Percentiles rank a stretch among this genome's conserved stretches.
These are phyloP conservation scores for Picea sitchensis DNA, from an alignment of 75 land plant genomes.

Conservation along the genomic window DNA sequence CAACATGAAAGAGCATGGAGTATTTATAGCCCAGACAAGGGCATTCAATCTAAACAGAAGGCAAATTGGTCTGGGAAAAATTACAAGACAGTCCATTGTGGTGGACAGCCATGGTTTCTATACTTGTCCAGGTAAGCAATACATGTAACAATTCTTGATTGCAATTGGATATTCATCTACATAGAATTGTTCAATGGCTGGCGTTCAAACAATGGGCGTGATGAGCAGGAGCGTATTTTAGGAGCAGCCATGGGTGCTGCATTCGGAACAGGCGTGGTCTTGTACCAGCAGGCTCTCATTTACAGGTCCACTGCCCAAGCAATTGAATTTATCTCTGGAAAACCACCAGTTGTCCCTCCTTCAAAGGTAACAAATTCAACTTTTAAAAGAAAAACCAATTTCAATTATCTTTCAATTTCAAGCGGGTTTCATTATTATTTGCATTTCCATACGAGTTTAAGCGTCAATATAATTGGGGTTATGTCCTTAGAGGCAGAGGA, in stretches of 20 bases:
- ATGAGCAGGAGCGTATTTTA: constrained; percentile 2
- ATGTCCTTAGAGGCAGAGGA: no score
- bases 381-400: background rate
- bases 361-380: background rate
- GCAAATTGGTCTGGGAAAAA: no score
- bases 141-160: background rate
- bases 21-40: no score
- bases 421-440: background rate
- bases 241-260: constrained; percentile 9
- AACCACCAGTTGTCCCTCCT: background rate
- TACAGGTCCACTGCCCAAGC: constrained; percentile 8
- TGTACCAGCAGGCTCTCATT: constrained; percentile 1
- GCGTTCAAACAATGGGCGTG: background rate
- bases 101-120: background rate
- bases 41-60: no score
- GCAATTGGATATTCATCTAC: background rate
- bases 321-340: background rate
- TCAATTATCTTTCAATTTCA: no score
- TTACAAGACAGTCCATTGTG: background rate
- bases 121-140: background rate
- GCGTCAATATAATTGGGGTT: no score
- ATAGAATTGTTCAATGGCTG: no score
- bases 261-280: background rate
- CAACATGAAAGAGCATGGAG: no score
- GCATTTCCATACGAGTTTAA: no score